Percentiles rank a stretch among this genome's conserved stretches.
phyloP scores from a whole-genome alignment of 1,139 yeast genomes.

The Yarrowia galli region DNA sequence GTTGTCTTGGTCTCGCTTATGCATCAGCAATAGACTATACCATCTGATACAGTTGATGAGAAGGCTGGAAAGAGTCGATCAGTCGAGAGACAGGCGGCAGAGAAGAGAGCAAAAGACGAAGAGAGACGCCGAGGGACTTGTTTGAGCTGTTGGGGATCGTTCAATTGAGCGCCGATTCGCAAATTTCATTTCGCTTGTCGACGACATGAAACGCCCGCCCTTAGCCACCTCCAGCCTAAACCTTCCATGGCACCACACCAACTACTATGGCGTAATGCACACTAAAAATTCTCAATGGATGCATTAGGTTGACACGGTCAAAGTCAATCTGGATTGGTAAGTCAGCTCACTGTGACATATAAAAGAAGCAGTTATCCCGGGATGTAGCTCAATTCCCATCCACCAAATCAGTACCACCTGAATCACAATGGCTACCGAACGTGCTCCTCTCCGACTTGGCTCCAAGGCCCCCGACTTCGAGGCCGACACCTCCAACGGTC shows the following conservation, averaged over 20 bases:
- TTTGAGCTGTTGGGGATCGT: not conserved
- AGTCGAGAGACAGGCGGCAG: not conserved
- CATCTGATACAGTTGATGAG: not conserved
- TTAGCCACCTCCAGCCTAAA: conserved; percentile 23
- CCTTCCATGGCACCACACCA: not conserved
- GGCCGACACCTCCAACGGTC: conserved; percentile 76
- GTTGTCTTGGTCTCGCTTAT: conserved; percentile 22
- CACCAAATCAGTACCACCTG: not conserved
- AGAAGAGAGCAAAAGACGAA: not conserved
- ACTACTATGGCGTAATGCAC: conserved; percentile 38
- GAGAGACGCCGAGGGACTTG: too few species aligned
- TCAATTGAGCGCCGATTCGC: not conserved
- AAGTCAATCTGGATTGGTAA: conserved; percentile 24
- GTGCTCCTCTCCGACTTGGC: conserved; percentile 57
- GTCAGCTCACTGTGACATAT: not conserved
- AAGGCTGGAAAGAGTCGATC: conserved; percentile 3
- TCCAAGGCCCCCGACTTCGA: conserved; percentile 82
- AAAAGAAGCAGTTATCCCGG: not conserved
- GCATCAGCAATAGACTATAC: conserved; percentile 8
- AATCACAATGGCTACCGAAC: conserved; percentile 30
- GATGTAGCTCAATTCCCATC: not conserved
- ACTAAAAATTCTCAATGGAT: conserved; percentile 35
- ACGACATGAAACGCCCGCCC: too few species aligned
- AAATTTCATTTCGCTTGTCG: too few species aligned
- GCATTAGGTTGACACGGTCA: conserved; percentile 34